Evolutionary conservation across 1,284 basidiomycete species (phyloP), one percentile per base, ranked within the genome.

Genomic region (Phenoliferia sp.): DNA sequence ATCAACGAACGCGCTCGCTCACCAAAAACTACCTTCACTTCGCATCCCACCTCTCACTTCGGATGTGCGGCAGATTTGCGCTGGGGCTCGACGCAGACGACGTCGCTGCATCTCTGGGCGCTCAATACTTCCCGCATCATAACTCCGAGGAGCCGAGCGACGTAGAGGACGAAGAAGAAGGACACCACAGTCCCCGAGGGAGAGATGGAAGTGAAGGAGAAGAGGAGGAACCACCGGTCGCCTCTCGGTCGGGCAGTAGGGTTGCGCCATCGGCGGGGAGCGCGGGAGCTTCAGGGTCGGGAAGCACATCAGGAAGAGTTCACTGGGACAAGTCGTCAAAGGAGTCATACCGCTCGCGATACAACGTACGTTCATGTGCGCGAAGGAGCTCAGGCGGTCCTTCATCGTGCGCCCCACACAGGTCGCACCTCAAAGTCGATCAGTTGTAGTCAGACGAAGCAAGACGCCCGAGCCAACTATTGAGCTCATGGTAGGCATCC

Each of bases 371-470:
- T 59, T n/a, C 32, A 28, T 35, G 12, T 36, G 22, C 35, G 22
- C n/a, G 26, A 19, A 52, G 31, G 54, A n/a, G 33, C 10, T 31
- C n/a, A 16, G 9, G 12, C 1, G 16, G 28, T 10, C 7, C 28
- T 32, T 19, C 32, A 15, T 3, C 16, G 12, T 16, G 1, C 52
- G 2, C 28, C 17, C 9, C 15, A 2, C n/a, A 1, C 59, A 67
- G 62, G 83, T 91, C 69, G 88, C 89, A 0, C 89, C 89, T 1
- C 87, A 85, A 48, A 84, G 86, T 0, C 81, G 85, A 50, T 86
- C 85, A 0, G 87, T 88, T 34, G 87, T 90, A 31, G 78, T 90
- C n/a, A 57, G 55, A 29, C 69, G 72, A 17, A 66, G 71, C 7
- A 44, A 28, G 22, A 12, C 29, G 9, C 32, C 12, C 1, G 15